Conservation (phyloP, 495 filamentous ascomycete genomes). For the Xylaria scruposa region DNA sequence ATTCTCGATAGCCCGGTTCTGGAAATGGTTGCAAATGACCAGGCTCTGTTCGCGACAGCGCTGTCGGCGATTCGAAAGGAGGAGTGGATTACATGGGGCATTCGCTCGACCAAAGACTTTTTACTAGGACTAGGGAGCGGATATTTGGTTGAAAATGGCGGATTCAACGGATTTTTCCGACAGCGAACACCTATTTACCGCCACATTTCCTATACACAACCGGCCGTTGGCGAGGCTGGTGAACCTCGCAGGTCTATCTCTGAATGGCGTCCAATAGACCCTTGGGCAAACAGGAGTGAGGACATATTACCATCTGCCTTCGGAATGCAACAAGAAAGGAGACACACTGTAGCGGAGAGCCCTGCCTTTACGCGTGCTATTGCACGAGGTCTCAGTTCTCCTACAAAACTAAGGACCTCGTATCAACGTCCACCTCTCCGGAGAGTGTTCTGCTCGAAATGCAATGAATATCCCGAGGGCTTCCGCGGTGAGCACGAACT, state of each 20-base stretch:
- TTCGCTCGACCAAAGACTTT: slow-evolving; percentile 52
- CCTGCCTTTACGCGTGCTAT: slow-evolving; percentile 49
- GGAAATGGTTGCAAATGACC: slow-evolving; percentile 46
- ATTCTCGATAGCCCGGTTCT: slow-evolving; percentile 46
- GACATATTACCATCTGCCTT: slow-evolving; percentile 39
- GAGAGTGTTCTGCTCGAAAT: slow-evolving; percentile 79
- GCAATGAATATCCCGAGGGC: slow-evolving; percentile 82
- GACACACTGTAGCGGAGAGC: slow-evolving; percentile 57
- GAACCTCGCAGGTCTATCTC: slow-evolving; percentile 50
- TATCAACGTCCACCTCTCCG: slow-evolving; percentile 79
- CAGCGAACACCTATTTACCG: slow-evolving; percentile 49
- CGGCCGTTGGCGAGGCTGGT: slow-evolving; percentile 41
- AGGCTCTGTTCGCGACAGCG: slow-evolving; percentile 44
- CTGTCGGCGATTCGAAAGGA: slow-evolving; percentile 45
- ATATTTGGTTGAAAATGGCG: slow-evolving; percentile 45
- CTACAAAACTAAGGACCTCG: slow-evolving; percentile 67
- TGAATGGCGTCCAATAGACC: slow-evolving; percentile 50
- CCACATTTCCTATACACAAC: slow-evolving; percentile 41
- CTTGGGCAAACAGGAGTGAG: slow-evolving; percentile 44
- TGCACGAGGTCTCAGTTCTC: slow-evolving; percentile 48
- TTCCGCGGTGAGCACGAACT: slow-evolving; percentile 96
- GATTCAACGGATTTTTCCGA: slow-evolving; percentile 53
- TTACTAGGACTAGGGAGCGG: slow-evolving; percentile 52
- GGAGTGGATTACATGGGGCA: slow-evolving; percentile 52
- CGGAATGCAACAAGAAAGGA: slow-evolving; percentile 46